Evolutionary conservation across 2,329 filamentous ascomycete species (phyloP).

Genomic region (Fusarium concolor): DNA sequence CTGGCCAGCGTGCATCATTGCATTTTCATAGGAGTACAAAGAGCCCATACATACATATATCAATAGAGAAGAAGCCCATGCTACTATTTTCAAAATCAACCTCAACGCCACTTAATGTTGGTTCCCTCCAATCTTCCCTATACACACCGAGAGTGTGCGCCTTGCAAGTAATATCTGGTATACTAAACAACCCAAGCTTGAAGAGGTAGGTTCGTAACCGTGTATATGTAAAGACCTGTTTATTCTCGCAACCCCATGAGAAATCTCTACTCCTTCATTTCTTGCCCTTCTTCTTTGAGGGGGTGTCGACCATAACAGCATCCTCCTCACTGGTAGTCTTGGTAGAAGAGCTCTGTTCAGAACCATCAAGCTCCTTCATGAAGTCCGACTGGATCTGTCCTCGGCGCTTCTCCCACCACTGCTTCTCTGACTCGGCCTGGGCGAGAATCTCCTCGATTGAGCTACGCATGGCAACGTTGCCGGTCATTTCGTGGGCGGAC

Average conservation of each 20-base stretch:
- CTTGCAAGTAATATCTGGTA: constrained; percentile 6
- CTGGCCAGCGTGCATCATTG: constrained; percentile 41
- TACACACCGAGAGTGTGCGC: constrained; percentile 3
- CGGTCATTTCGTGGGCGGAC: constrained; percentile 93
- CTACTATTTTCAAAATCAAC: constrained; percentile 34
- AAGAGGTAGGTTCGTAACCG: background rate
- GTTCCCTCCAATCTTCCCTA: constrained; percentile 2
- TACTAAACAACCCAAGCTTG: constrained; percentile 22
- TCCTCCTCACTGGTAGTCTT: constrained; percentile 54
- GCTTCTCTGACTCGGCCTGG: constrained; percentile 78
- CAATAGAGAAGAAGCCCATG: constrained; percentile 40
- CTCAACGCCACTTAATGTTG: constrained; percentile 31
- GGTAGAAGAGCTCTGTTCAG: constrained; percentile 60
- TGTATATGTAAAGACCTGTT: constrained; percentile 3
- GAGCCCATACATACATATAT: constrained; percentile 15
- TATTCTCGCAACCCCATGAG: background rate
- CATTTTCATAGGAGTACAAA: constrained; percentile 41
- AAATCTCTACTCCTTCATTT: constrained; percentile 24
- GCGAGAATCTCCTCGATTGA: constrained; percentile 80
- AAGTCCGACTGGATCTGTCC: constrained; percentile 79
- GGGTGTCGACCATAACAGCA: constrained; percentile 78
- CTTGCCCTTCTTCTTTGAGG: constrained; percentile 69
- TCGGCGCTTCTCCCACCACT: constrained; percentile 92
- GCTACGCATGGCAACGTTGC: constrained; percentile 81
- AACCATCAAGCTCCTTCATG: constrained; percentile 84